Base-by-base conservation (phyloP, 257 asterid species). In the Solanum pinnatisectum region DNA sequence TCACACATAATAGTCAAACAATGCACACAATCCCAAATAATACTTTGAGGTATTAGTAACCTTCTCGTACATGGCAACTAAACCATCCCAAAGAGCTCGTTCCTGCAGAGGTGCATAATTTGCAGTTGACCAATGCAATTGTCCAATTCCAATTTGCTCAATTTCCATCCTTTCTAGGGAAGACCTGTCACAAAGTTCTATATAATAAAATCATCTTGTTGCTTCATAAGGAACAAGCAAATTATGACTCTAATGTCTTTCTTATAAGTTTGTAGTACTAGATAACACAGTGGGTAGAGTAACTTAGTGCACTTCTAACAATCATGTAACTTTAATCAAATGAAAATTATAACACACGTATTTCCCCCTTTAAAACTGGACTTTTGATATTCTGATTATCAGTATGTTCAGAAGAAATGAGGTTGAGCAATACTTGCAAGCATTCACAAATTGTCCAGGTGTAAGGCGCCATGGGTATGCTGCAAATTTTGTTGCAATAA, bases 51-150 rank as follows among this genome's bases (percentile, higher is more conserved):
- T 81, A 46, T 2, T 8, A 37, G 84, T 93, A 92, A 97, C 99
- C 99, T 97, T 92, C 87, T 97, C 98, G 84, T 97, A 94, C 98
- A 97, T 97, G 94, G 99, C 99, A 91, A 94, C 98, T 94, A 97
- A 94, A 90, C 99, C 99, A 92, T 96, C 98, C 99, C 99, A 97
- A 88, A 97, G 97, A 83, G 98, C 99, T 74, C 94, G 93, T 86
- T 97, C 99, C 83, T 97, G 98, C 49, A 94, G 93, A 86, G 99
- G 98, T 59, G 98, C 98, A 85, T 97, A 97, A 86, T 97, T 96
- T 37, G 98, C 98, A n/a, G 99, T 96, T 36, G 98, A 97, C 99
- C 99, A 97, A 87, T 96, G 99, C 89, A 97, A 88, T 88, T 97
- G 99, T 72, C 98, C 99, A 8, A 96, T 96, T 84, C 99, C 99